Evolutionary conservation across 495 filamentous ascomycete species (phyloP).

Genomic region (Hypoxylon subgilvum): DNA sequence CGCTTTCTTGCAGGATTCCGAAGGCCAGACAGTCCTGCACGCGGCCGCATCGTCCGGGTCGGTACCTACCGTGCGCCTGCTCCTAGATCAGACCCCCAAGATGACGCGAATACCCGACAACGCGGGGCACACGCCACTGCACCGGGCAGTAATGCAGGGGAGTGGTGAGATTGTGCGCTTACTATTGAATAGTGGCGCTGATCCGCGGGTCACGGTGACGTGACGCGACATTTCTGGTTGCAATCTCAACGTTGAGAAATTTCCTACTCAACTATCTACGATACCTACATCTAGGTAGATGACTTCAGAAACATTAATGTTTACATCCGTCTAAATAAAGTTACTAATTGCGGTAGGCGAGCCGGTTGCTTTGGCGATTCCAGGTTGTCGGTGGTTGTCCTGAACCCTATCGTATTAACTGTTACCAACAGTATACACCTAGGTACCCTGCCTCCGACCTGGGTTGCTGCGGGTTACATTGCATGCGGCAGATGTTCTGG

Average conservation of each 20-base stretch:
- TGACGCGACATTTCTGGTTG: not conserved
- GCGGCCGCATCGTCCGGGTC: conserved; percentile 6
- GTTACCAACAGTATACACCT: too few species aligned
- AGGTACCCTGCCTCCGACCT: too few species aligned
- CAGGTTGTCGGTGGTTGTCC: too few species aligned
- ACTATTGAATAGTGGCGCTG: conserved; percentile 6
- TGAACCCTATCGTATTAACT: too few species aligned
- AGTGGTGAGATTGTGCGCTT: conserved; percentile 6
- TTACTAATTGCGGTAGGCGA: too few species aligned
- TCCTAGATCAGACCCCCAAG: conserved; percentile 1
- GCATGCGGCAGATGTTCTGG: too few species aligned
- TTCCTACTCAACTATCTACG: not conserved
- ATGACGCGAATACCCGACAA: conserved; percentile 4
- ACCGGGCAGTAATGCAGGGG: conserved; percentile 6
- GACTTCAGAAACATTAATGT: too few species aligned
- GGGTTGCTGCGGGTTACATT: too few species aligned
- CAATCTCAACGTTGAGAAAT: too few species aligned
- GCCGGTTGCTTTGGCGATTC: too few species aligned
- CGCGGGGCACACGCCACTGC: conserved; percentile 5
- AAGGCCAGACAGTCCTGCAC: conserved; percentile 2
- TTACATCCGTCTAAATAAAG: too few species aligned
- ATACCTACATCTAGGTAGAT: not conserved
- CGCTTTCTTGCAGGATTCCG: conserved; percentile 1
- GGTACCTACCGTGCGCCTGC: not conserved
- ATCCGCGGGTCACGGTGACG: conserved; percentile 2